A percentile compares a stretch with the other conserved stretches of the same genome.
Conservation (phyloP, 306 rosid genomes). For the Gynostemma pentaphyllum region DNA sequence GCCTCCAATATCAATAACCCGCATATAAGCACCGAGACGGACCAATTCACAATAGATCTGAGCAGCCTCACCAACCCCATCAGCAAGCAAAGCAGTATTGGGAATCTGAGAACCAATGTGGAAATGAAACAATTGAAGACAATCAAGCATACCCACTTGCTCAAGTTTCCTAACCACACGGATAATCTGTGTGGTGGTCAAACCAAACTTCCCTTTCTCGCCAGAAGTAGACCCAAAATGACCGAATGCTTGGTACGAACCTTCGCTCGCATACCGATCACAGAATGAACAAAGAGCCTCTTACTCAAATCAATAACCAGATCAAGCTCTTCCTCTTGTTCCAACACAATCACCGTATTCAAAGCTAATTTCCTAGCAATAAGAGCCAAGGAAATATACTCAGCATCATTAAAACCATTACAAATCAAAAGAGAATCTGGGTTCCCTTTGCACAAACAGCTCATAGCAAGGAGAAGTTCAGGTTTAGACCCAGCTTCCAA, state of each 20-base stretch:
- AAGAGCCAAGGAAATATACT: conserved; percentile 56
- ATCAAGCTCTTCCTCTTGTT: conserved; percentile 72
- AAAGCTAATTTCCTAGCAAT: conserved; percentile 50
- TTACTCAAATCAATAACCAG: conserved; percentile 45
- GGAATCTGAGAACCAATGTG: conserved; percentile 87
- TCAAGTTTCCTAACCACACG: conserved; percentile 55
- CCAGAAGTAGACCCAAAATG: conserved; percentile 75
- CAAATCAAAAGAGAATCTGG: conserved; percentile 50
- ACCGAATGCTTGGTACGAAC: conserved; percentile 72
- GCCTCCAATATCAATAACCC: conserved; percentile 69
- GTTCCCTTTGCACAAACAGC: conserved; percentile 64
- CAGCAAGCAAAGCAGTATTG: conserved; percentile 44
- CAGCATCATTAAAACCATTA: conserved; percentile 59
- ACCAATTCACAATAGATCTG: conserved; percentile 72
- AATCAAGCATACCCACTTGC: conserved; percentile 51
- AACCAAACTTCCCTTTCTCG: conserved; percentile 77
- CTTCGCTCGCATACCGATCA: conserved; percentile 66
- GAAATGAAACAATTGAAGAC: conserved; percentile 65
- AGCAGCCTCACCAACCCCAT: conserved; percentile 63
- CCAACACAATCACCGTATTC: conserved; percentile 66
- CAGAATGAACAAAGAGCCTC: conserved; percentile 48
- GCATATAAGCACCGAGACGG: conserved; percentile 68
- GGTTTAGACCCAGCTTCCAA: conserved; percentile 84
- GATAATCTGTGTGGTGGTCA: conserved; percentile 51
- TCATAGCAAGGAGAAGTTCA: conserved; percentile 72